Evolutionary conservation across 2,329 filamentous ascomycete genomes (phyloP).

Genomic region (Colletotrichum navitas): DNA sequence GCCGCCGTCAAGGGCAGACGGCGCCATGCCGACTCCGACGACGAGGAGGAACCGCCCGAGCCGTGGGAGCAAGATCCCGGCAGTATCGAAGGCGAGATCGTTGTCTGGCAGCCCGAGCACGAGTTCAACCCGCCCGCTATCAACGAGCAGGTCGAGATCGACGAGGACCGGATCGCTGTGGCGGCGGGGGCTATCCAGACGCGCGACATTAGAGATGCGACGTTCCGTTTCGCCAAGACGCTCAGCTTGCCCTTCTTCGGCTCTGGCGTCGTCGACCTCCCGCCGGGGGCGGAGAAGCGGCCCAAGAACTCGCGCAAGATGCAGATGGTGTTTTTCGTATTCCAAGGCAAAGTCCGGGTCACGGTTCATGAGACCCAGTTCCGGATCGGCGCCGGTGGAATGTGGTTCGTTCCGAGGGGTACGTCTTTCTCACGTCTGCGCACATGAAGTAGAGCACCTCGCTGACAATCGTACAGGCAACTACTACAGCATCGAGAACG

Average conservation of each 20-base stretch:
- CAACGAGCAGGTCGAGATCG: conserved; percentile 65
- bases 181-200: conserved; percentile 68
- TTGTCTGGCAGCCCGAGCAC: conserved; percentile 72
- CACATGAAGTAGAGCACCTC: not conserved
- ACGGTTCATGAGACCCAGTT: conserved; percentile 82
- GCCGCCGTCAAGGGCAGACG: conserved; percentile 48
- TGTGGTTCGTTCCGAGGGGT: conserved; percentile 97
- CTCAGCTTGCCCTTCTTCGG: conserved; percentile 88
- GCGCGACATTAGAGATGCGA: conserved; percentile 71
- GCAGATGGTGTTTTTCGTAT: conserved; percentile 97
- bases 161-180: conserved; percentile 69
- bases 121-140: conserved; percentile 63
- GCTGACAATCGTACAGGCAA: conserved; percentile 74
- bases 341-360: conserved; percentile 84
- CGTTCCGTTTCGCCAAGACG: conserved; percentile 91
- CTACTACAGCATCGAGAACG: conserved; percentile 91
- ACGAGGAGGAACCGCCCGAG: conserved; percentile 67
- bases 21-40: conserved; percentile 56
- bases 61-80: conserved; percentile 80
- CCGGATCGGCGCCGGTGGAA: conserved; percentile 86
- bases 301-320: conserved; percentile 94
- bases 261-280: conserved; percentile 89
- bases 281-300: conserved; percentile 84
- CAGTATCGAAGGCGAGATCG: conserved; percentile 72
- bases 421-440: conserved; percentile 51